A percentile compares a stretch with the other conserved stretches of the same genome.
These are phyloP conservation scores for Chrysanthemum seticuspe DNA, from an alignment of 129 eudicot species.

Conservation along the genomic window DNA sequence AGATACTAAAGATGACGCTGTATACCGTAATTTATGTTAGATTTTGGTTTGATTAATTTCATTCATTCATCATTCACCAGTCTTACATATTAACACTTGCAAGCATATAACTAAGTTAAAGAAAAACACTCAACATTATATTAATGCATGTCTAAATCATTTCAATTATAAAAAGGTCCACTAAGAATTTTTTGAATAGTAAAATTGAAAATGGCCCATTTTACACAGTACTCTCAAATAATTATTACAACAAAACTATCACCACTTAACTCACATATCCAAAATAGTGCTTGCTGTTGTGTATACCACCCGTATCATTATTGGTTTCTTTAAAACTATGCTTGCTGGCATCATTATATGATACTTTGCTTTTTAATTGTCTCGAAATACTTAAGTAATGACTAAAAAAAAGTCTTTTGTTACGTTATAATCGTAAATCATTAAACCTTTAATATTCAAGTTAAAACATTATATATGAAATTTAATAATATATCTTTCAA, in stretches of 20 bases:
- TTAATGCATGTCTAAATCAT: background rate
- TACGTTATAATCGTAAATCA: too few species aligned
- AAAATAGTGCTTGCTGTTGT: slow-evolving; percentile 24
- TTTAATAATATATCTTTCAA: background rate
- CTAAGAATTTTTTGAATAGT: slow-evolving; percentile 18
- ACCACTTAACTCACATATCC: slow-evolving; percentile 22
- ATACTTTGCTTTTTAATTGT: background rate
- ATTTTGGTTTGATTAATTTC: too few species aligned
- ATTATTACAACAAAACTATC: slow-evolving; percentile 10
- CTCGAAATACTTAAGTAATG: background rate
- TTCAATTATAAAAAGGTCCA: slow-evolving; percentile 10
- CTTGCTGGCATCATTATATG: slow-evolving; percentile 6
- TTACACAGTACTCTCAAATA: slow-evolving; percentile 31
- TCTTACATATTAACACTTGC: too few species aligned
- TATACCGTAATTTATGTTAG: too few species aligned
- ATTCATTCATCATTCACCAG: too few species aligned
- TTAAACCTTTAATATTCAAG: too few species aligned
- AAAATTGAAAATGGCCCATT: slow-evolving; percentile 25
- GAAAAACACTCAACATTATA: too few species aligned
- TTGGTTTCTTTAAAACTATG: slow-evolving; percentile 7
- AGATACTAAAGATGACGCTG: too few species aligned
- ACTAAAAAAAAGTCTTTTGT: too few species aligned
- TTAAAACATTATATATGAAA: too few species aligned
- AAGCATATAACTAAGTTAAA: too few species aligned
- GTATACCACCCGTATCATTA: slow-evolving; percentile 20